Evolutionary conservation across 306 rosid genomes (phyloP), one percentile per base, ranked within the genome.

Genomic region (Quercus engelmannii): DNA sequence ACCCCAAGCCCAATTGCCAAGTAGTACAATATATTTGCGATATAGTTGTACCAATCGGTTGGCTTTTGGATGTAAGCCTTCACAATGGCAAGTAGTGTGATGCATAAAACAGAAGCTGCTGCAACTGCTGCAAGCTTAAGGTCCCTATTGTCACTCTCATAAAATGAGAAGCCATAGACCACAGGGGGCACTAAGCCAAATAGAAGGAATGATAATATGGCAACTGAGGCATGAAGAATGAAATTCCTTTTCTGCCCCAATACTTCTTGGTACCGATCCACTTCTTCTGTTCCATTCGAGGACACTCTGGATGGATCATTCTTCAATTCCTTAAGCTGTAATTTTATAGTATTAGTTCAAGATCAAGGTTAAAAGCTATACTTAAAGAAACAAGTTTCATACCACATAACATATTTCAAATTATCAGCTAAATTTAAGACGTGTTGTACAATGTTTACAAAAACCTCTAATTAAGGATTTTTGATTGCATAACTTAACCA

Each of bases 181-280:
- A 91, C 14, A 13, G 98, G 97, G 4, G 98, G 87, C 8, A 92
- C 84, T 38, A 88, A 74, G 6, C 98, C 98, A 14, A 89, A 92
- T 11, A 87, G 51, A 23, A 92, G 62, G 86, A 94, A 94, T 2
- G 98, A 92, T 49, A 87, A 20, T 28, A 88, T 46, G 4, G 89
- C 89, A 56, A 88, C 56, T 5, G 82, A 61, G 58, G 88, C 83
- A 84, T 94, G 97, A 23, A 92, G 86, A 74, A 62, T 6, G 85
- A 89, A 91, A 74, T 91, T 83, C 19, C 84, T 63, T 68, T 77
- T 87, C 28, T 82, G 69, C 55, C 97, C 98, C 9, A 94, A 55
- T 8, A 70, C 17, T 71, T 82, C 81, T 17, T 76, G 73, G 55
- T 94, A 92, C 67, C 51, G 73, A 65, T 88, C 91, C 69, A 81